Evolutionary conservation across 2,329 filamentous ascomycete species (phyloP).

Genomic region (Epichloe sylvatica): DNA sequence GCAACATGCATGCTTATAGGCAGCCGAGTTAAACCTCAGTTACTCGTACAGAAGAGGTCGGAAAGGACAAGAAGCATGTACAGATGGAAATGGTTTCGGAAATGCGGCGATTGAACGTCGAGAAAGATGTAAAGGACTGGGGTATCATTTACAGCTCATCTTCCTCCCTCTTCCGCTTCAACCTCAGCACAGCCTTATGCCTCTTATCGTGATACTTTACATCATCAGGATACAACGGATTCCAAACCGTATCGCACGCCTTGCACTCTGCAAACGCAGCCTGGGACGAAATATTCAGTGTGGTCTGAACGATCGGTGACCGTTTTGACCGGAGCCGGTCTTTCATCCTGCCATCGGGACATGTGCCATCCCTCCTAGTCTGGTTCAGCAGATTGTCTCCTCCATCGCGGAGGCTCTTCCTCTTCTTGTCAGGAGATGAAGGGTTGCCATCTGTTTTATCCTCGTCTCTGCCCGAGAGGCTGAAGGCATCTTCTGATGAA

Average conservation of each 20-base stretch:
- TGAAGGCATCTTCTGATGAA: neutral
- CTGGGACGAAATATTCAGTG: constrained; percentile 28
- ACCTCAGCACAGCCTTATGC: constrained; percentile 21
- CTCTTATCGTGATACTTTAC: constrained; percentile 28
- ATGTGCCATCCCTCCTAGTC: neutral
- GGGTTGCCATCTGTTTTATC: neutral
- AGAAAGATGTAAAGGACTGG: constrained; percentile 17
- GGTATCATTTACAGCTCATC: constrained; percentile 9
- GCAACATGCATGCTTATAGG: too few relatives aligned
- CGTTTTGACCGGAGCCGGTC: neutral
- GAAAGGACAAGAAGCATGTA: too few relatives aligned
- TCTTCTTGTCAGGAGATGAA: neutral
- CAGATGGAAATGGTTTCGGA: too few relatives aligned
- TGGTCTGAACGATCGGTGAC: constrained; percentile 24
- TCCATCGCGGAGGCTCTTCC: neutral
- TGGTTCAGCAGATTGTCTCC: neutral
- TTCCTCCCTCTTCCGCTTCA: constrained; percentile 12
- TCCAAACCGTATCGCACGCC: constrained; percentile 29
- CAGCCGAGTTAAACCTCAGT: too few relatives aligned
- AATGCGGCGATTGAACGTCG: too few relatives aligned
- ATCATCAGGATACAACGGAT: constrained; percentile 29
- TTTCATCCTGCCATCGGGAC: neutral
- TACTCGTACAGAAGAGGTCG: too few relatives aligned
- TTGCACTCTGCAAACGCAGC: constrained; percentile 30
- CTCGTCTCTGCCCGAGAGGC: neutral